Evolutionary conservation across 176 grass and related monocot species (phyloP), one percentile per base, ranked within the genome.

Genomic region (Aegilops bicornis): DNA sequence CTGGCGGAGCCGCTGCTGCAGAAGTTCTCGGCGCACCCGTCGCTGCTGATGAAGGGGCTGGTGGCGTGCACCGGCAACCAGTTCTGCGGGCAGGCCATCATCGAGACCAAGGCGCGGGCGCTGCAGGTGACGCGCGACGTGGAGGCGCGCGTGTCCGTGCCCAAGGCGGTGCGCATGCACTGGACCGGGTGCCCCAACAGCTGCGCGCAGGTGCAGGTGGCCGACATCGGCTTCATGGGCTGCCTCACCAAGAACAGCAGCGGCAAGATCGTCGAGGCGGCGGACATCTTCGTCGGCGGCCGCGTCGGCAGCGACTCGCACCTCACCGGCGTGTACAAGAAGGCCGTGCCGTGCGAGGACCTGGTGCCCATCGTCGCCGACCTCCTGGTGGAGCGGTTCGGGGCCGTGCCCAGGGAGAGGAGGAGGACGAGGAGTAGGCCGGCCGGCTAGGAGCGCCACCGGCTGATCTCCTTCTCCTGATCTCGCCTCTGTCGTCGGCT

Each of bases 71-170:
- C 91, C 1, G 96, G 93, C 27, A 96, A 88, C 79, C 93, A 98
- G 90, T 98, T 98, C 86, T 98, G 96, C 68, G 96, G 96, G 17
- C 96, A 96, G 88, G 93, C 91, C 35, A 98, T 98, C 77, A 96
- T 98, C 82, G 93, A 96, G 88, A 95, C 91, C 59, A 98, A 98
- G 93, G 86, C 82, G 27, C 82, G 93, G 10, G 96, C 93, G 17
- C 63, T 98, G 82, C 91, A 91, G 84, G 91, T 95, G 50, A 94
- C 96, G 7, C 86, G 81, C 79, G 91, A 98, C 58, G 96, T 96
- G 19, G 90, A 96, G 88, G 87, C 82, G 82, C 78, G 82, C 50
- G 91, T 98, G 64, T 79, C 91, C 12, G 84, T 98, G 47, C 85
- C 84, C 1, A 81, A 70, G 35, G 32, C 93, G 0, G 90, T 98